phyloP scores from a whole-genome alignment of 192 early-diverging fungal genomes.

The Umbelopsis sp. region DNA sequence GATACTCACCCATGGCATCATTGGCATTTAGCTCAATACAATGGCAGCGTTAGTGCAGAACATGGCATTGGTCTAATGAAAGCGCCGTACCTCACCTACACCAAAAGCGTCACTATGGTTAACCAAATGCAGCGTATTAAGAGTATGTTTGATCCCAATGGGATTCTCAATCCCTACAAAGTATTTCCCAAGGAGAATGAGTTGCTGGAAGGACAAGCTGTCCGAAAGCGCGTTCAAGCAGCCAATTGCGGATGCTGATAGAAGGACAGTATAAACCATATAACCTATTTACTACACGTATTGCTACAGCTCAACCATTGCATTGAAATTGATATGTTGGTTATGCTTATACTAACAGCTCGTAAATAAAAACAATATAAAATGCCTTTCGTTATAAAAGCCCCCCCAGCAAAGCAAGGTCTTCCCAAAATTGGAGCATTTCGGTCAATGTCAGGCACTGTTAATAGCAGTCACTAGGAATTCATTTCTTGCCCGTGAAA shows the following conservation, averaged over 20 bases:
- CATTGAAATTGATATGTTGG: too few species aligned
- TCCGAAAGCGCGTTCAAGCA: constrained; percentile 5
- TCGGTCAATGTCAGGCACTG: not conserved
- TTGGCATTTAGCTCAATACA: not conserved
- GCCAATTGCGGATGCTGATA: not conserved
- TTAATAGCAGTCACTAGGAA: constrained; percentile 8
- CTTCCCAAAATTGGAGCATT: not conserved
- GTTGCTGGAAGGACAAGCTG: not conserved
- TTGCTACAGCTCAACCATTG: too few species aligned
- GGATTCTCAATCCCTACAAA: constrained; percentile 75
- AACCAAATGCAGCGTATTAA: constrained; percentile 73
- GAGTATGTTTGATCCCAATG: constrained; percentile 77
- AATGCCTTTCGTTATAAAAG: too few species aligned
- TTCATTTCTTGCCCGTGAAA: constrained; percentile 5
- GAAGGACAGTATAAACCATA: too few species aligned
- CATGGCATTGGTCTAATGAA: constrained; percentile 81
- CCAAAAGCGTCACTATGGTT: constrained; percentile 67
- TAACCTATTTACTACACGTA: too few species aligned
- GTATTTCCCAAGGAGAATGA: constrained; percentile 33
- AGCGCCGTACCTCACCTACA: constrained; percentile 61
- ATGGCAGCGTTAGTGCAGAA: constrained; percentile 72
- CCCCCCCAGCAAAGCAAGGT: not conserved
- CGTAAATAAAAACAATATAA: too few species aligned
- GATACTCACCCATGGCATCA: not conserved
- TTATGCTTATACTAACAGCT: too few species aligned